These are phyloP conservation scores for Cardamine resedifolia DNA, from an alignment of 345 rosid genomes.

Conservation along the genomic window DNA sequence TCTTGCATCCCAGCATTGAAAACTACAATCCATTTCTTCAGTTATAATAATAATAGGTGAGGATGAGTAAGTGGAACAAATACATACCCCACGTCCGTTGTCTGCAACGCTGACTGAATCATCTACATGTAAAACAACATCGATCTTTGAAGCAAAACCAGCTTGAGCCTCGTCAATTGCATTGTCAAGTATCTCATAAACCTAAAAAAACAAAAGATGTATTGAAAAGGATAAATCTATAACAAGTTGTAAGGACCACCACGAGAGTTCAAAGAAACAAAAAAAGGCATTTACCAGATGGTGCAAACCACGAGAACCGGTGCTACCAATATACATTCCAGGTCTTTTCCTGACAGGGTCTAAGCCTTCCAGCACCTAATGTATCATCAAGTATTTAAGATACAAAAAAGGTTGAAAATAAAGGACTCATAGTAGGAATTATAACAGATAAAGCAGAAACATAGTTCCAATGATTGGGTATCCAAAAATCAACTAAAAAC, in stretches of 20 bases:
- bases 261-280: background rate
- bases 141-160: conserved; percentile 76
- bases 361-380: conserved; percentile 90
- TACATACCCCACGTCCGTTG: conserved; percentile 92
- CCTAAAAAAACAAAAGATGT: conserved; percentile 48
- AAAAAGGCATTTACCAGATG: conserved; percentile 62
- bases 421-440: background rate
- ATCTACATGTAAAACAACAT: conserved; percentile 66
- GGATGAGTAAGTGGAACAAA: conserved; percentile 19
- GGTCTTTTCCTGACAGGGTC: conserved; percentile 99
- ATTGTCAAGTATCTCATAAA: conserved; percentile 94
- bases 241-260: background rate
- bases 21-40: background rate
- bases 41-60: background rate
- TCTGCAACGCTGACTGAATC: conserved; percentile 84
- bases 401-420: background rate
- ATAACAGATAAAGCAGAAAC: background rate
- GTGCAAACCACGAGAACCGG: conserved; percentile 97
- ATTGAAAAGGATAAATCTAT: background rate
- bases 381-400: conserved; percentile 3
- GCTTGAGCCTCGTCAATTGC: conserved; percentile 99
- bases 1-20: background rate
- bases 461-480: background rate
- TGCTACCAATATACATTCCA: conserved; percentile 98
- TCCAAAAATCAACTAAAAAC: background rate